These are phyloP conservation scores for Phytophthora capsici DNA, from an alignment of 352 stramenopile genomes.

Conservation along the genomic window DNA sequence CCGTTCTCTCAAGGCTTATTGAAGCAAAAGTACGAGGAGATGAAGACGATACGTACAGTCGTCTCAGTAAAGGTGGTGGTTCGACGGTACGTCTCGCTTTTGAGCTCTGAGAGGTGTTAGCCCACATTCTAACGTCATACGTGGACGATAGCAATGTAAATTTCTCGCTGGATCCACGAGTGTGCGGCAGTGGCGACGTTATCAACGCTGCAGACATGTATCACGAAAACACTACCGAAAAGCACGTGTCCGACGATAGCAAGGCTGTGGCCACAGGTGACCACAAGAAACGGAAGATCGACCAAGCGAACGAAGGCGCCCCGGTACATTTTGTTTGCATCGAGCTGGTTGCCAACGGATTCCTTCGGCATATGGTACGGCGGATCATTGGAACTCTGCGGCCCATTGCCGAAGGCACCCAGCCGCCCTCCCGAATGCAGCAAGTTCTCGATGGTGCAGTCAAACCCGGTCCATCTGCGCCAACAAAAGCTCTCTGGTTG, in stretches of 20 bases:
- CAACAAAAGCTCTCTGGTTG: constrained; percentile 82
- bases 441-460: constrained; percentile 65
- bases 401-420: constrained; percentile 77
- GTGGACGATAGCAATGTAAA: constrained; percentile 56
- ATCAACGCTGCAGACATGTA: constrained; percentile 51
- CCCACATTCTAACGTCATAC: not conserved
- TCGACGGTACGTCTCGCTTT: constrained; percentile 43
- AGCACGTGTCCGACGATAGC: constrained; percentile 13
- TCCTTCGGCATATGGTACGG: constrained; percentile 89
- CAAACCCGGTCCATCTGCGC: constrained; percentile 71
- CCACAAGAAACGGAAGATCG: constrained; percentile 52
- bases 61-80: constrained; percentile 67
- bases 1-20: constrained; percentile 81
- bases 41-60: constrained; percentile 73
- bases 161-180: constrained; percentile 69
- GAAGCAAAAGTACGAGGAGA: constrained; percentile 62
- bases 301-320: constrained; percentile 13
- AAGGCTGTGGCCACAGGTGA: constrained; percentile 24
- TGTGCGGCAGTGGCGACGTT: constrained; percentile 63
- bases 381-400: constrained; percentile 84
- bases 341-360: constrained; percentile 84
- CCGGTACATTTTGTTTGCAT: constrained; percentile 84
- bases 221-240: constrained; percentile 15
- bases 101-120: no score
- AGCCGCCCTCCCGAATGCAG: constrained; percentile 60